Conservation (phyloP, 2,329 filamentous ascomycete species). For the Apiospora hydei region DNA sequence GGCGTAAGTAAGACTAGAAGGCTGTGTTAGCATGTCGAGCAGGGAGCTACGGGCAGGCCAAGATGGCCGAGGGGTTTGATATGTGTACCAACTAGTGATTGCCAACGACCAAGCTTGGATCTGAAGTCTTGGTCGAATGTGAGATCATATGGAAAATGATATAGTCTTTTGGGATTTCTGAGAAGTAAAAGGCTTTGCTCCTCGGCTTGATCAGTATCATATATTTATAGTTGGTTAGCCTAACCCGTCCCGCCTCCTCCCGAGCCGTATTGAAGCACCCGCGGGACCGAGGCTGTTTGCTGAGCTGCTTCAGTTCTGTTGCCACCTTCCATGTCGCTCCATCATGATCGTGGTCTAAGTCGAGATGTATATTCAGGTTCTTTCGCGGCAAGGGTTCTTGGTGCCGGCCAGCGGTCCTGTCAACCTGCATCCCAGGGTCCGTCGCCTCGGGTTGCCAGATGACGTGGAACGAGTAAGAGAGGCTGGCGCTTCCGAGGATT, state of each 20-base stretch:
- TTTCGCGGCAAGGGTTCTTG: neutral
- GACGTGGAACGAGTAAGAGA: neutral
- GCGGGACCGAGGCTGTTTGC: neutral
- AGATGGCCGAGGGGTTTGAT: no score
- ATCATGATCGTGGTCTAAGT: neutral
- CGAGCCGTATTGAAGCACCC: neutral
- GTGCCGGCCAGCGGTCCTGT: neutral
- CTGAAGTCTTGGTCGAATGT: neutral
- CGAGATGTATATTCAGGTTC: neutral
- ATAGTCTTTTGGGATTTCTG: neutral
- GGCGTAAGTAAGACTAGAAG: neutral
- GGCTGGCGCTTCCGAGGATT: neutral
- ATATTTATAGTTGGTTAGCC: neutral
- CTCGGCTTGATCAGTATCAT: neutral
- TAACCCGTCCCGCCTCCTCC: neutral
- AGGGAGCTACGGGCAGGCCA: neutral
- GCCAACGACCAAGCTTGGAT: no score
- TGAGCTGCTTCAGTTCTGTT: neutral
- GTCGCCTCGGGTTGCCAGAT: constrained; percentile 1
- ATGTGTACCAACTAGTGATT: neutral
- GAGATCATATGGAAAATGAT: no score
- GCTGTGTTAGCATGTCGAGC: neutral
- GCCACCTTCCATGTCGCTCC: neutral
- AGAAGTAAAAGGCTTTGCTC: no score
- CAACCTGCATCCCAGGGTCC: neutral